Base-by-base conservation (phyloP, 2,329 filamentous ascomycete genomes). In the Penicillium sp. region DNA sequence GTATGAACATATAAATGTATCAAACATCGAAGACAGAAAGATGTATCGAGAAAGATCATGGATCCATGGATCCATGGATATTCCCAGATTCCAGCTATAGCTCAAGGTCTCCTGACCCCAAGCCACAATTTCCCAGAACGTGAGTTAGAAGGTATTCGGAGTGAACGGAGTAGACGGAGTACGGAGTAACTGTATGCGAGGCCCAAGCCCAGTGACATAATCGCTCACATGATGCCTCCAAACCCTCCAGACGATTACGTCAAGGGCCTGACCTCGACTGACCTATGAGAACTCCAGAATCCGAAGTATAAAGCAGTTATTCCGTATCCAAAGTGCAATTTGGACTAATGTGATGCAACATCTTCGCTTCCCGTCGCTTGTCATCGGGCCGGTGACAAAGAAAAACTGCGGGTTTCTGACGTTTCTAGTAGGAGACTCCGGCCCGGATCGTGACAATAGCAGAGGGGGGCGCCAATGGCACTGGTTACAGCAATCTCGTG, bases 341-440 rank as follows among this genome's bases (percentile, higher is more conserved):
- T 27, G 56, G 53, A 56, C 47, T 36, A 62, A 50, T 54, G 38
- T 21, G 27, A 49, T 41, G 52, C 42, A 55, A 59, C 51, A 36
- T 54, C 48, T 45, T 50, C 68, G 69, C 68, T 72, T 72, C 66
- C 42, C 65, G 45, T 66, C 69, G 69, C 67, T 70, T 72, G 60
- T 47, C 64, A 46, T 64, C 69, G 69, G 67, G 42, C 49, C 50
- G 59, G 41, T 68, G 61, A 69, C 65, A 69, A 66, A 69, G 55
- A 62, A 57, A 66, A 66, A 67, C 53, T 44, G 36, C 38, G 32
- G 40, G 27, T 56, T 48, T 50, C 48, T 47, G 34, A 48, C 53
- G 45, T 41, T 42, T 46, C 46, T 5, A 48, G 49, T 43, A 57
- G 51, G 57, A 36, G 14, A 34, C 39, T 57, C 53, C 61, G 55